Base-by-base conservation (phyloP, 2,329 filamentous ascomycete genomes). In the Exophiala viscosa region DNA sequence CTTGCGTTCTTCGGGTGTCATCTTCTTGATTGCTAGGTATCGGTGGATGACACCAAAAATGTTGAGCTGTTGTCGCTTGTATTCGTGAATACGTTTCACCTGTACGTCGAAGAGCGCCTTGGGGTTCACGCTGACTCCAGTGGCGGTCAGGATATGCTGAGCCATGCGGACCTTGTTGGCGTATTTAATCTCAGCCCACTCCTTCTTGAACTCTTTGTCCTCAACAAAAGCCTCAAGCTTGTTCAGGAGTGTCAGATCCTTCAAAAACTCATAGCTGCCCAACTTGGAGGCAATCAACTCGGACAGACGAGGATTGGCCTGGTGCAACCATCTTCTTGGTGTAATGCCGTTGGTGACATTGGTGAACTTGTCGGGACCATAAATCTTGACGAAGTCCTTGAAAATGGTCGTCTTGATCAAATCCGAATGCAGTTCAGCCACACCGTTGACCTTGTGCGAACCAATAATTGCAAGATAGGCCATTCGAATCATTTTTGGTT, bases 261-360 rank as follows among this genome's bases (percentile, higher is more conserved):
- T 96, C 65, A 99, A 77, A 79, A 91, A 97, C 5, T 84, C 85
- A 62, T 90, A 76, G 50, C 89, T 83, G 45, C 90, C 91, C 35
- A 87, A 80, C 77, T 96, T 97, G 67, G 85, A 89, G 1, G 90
- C 87, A 68, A 99, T 97, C 58, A 99, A 77, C 67, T 91, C 88
- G 0, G 92, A 96, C 28, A 99, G 78, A 50, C 87, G 83, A 9
- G 92, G 93, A 69, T 99, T 99, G 55, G 93, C 93, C 72, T 99
- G 93, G 75, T 99, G 91, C 52, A 99, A 78, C 93, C 93, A 99
- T 67, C 93, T 83, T 65, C 93, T 83, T 9, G 93, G 93, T 0
- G 93, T 99, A 68, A 99, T 95, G 54, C 93, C 93, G 70, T 99
- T 99, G 60, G 93, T 99, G 60, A 99, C 92, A 65, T 99, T 99